Evolutionary conservation across 2,329 filamentous ascomycete species (phyloP), one percentile per base, ranked within the genome.

Genomic region (Cytospora chrysosperma): DNA sequence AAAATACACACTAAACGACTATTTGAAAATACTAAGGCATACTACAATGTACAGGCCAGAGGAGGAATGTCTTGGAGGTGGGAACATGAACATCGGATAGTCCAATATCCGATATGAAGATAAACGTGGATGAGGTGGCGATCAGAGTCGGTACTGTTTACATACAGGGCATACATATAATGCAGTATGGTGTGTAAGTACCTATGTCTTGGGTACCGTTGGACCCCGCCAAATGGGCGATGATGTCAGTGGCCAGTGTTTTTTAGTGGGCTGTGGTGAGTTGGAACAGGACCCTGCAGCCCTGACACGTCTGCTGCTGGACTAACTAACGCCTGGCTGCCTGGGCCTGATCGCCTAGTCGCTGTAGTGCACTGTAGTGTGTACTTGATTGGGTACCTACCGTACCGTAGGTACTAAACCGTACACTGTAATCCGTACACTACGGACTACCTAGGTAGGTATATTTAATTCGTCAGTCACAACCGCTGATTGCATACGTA

Each of bases 241-340:
- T 63, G 56, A 63, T 63, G 61, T 63, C 61, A 63, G 56, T 15
- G 56, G 61, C 19, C 27, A 37, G 17, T 30, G 37, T 15, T 34
- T 13, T 9, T 63, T 56, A 63, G 56, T 15, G 56, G 61, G 19
- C 27, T 26, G 17, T 30, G 37, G 24, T 43, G 24, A n/a, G 37
- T 28, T 43, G 27, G 37, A 28, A 24, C 24, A n/a, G 32, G n/a
- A 10, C 54, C 54, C 54, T 56, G 3, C 6, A 10, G 30, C 30
- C 30, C 30, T 34, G 30, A 37, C 24, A 43, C n/a, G 34, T 52
- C 21, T 53, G 26, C 26, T n/a, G n/a, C n/a, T n/a, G n/a, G n/a
- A n/a, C 12, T 15, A 10, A 17, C 6, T 3, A 3, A 37, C 34
- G 34, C 15, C 34, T 37, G 34, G 34, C 12, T 6, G 7, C 13